Conservation (phyloP, 345 rosid species). For the Corymbia maculata region DNA sequence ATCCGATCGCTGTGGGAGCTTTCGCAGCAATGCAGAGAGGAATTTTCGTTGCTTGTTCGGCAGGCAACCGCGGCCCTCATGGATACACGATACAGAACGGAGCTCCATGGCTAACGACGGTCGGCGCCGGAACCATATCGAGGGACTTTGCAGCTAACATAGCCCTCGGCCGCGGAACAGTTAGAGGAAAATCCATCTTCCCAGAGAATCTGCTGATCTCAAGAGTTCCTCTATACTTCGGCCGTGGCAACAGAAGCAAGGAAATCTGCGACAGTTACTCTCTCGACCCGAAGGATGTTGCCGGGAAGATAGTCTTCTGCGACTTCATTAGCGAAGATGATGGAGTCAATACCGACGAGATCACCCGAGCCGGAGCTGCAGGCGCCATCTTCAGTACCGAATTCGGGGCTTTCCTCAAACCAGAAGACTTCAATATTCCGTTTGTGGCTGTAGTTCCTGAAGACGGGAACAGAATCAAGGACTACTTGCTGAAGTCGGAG, state of each 20-base stretch:
- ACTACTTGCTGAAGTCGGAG: slow-evolving; percentile 1
- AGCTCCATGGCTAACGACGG: slow-evolving; percentile 35
- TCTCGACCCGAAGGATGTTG: slow-evolving; percentile 18
- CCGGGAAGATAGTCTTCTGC: slow-evolving; percentile 29
- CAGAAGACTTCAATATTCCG: slow-evolving; percentile 11
- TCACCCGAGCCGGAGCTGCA: slow-evolving; percentile 10
- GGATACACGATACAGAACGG: slow-evolving; percentile 25
- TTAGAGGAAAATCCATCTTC: slow-evolving; percentile 20
- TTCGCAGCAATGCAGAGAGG: slow-evolving; percentile 42
- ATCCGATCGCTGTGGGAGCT: slow-evolving; percentile 46
- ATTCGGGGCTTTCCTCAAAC: neutral
- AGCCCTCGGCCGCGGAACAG: slow-evolving; percentile 4
- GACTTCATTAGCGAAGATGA: slow-evolving; percentile 2
- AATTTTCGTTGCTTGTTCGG: slow-evolving; percentile 39
- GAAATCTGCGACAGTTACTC: slow-evolving; percentile 14
- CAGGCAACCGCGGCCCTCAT: slow-evolving; percentile 33
- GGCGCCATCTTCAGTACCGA: slow-evolving; percentile 27
- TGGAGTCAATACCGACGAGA: neutral
- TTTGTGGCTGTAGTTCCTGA: slow-evolving; percentile 3
- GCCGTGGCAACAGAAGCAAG: slow-evolving; percentile 27
- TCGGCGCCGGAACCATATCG: slow-evolving; percentile 30
- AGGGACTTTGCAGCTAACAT: slow-evolving; percentile 15
- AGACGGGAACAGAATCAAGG: slow-evolving; percentile 15
- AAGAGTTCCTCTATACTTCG: slow-evolving; percentile 21
- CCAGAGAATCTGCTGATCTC: slow-evolving; percentile 25